phyloP scores from a whole-genome alignment of 176 grass and related monocot genomes.

The Phoenix roebelenii region DNA sequence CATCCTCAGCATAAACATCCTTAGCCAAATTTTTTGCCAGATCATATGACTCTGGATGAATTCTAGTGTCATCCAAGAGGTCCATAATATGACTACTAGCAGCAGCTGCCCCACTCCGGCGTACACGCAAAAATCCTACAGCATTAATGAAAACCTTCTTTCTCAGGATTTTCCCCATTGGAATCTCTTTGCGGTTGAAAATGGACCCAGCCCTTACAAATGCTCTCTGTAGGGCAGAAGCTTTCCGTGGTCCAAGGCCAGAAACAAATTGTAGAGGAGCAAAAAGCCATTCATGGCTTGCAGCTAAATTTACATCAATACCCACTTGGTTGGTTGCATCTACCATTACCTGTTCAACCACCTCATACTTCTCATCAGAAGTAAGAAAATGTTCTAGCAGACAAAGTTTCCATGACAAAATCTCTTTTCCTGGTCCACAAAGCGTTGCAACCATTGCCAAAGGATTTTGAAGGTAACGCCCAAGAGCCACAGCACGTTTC shows the following conservation, averaged over 20 bases:
- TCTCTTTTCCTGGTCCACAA: constrained; percentile 89
- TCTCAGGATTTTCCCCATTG: constrained; percentile 45
- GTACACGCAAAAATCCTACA: constrained; percentile 79
- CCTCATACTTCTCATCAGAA: constrained; percentile 87
- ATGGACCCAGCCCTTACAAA: constrained; percentile 78
- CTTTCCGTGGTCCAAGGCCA: constrained; percentile 82
- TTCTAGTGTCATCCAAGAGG: constrained; percentile 94
- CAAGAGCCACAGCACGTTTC: constrained; percentile 83
- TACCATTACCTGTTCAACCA: constrained; percentile 95
- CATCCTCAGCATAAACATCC: constrained; percentile 46
- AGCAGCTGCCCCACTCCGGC: constrained; percentile 63
- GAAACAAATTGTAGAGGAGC: constrained; percentile 84
- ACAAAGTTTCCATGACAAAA: constrained; percentile 96
- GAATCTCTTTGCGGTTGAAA: constrained; percentile 79
- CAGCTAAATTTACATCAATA: constrained; percentile 87
- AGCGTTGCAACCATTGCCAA: constrained; percentile 86
- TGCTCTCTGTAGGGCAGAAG: constrained; percentile 74
- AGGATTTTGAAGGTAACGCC: constrained; percentile 83
- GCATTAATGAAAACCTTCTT: constrained; percentile 92
- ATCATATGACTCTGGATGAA: constrained; percentile 93
- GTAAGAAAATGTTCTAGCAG: constrained; percentile 72
- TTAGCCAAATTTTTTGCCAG: constrained; percentile 84
- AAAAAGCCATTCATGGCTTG: constrained; percentile 97
- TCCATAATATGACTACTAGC: constrained; percentile 75
- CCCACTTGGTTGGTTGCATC: constrained; percentile 90